Base-by-base conservation (phyloP, 2,329 filamentous ascomycete genomes). In the Scedosporium boydii region DNA sequence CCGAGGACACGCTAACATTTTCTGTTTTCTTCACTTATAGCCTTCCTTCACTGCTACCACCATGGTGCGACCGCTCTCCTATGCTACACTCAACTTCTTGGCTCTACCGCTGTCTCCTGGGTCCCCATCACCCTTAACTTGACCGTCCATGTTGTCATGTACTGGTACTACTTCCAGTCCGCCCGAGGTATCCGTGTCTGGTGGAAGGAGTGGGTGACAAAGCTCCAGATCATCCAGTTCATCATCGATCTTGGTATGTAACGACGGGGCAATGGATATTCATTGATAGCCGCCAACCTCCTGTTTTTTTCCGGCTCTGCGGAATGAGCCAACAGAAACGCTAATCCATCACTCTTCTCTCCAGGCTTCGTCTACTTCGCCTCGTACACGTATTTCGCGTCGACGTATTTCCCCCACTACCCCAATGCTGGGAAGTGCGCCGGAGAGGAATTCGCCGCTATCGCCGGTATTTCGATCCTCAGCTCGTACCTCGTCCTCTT, bases 81-180 rank as follows among this genome's bases (percentile, higher is more conserved):
- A 70, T 97, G 93, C 89, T 98, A 96, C 83, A 96, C 92, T 63
- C 93, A 98, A 81, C 86, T 98, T 68, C 88, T 96, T 71, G 93
- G 93, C 68, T 86, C 90, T 72, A 98, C 93, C 56, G 85, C 93
- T 53, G 93, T 98, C 63, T 96, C 93, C 65, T 98, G 93, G 93
- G 91, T 96, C 62, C 87, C 89, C 66, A 98, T 98, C 74, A 88
- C 86, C 61, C 86, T 98, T 70, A 98, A 98, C 84, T 80, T 98
- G 72, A 86, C 86, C 66, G 93, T 98, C 62, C 93, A 98, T 79
- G 93, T 98, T 64, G 90, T 97, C 74, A 98, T 98, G 93, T 98
- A 98, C 88, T 97, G 93, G 93, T 98, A 98, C 87, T 98, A 98
- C 86, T 98, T 98, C 88, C 93, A 98, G 84, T 93, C 91, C 73